Evolutionary conservation across 2,329 filamentous ascomycete genomes (phyloP).

Genomic region (Xylariales sp.): DNA sequence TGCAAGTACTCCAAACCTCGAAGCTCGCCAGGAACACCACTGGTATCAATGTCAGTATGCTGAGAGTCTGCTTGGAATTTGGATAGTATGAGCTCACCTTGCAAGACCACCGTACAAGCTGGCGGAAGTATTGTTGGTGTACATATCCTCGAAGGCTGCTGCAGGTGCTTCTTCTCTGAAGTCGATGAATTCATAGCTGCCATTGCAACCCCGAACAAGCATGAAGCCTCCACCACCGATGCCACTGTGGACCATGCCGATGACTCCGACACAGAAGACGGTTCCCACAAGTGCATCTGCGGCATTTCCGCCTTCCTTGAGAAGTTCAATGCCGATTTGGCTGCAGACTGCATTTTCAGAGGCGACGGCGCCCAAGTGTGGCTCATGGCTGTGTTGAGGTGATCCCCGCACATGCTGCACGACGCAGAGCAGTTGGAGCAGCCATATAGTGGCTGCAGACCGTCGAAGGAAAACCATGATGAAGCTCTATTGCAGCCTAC

Average conservation of each 20-base stretch:
- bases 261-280: conserved; percentile 69
- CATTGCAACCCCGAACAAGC: conserved; percentile 67
- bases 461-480: too few relatives aligned
- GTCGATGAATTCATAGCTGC: conserved; percentile 78
- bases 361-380: conserved; percentile 57
- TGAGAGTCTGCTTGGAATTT: too few relatives aligned
- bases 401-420: background rate
- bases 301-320: conserved; percentile 61
- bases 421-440: background rate
- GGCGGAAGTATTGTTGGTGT: conserved; percentile 58
- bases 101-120: conserved; percentile 69
- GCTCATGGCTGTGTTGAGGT: conserved; percentile 6
- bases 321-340: conserved; percentile 59
- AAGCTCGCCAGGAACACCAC: conserved; percentile 65
- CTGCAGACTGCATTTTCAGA: conserved; percentile 68
- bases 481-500: too few relatives aligned
- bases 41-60: conserved; percentile 29
- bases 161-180: conserved; percentile 82
- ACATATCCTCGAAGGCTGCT: conserved; percentile 78
- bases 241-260: conserved; percentile 74
- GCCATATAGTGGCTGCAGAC: background rate
- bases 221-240: conserved; percentile 91
- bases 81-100: too few relatives aligned
- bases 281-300: conserved; percentile 73
- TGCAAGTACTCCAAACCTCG: conserved; percentile 72